Percentiles rank a stretch among this genome's conserved stretches.
phyloP scores from a whole-genome alignment of 2,329 filamentous ascomycete species.

The Tolypocladium inflatum region DNA sequence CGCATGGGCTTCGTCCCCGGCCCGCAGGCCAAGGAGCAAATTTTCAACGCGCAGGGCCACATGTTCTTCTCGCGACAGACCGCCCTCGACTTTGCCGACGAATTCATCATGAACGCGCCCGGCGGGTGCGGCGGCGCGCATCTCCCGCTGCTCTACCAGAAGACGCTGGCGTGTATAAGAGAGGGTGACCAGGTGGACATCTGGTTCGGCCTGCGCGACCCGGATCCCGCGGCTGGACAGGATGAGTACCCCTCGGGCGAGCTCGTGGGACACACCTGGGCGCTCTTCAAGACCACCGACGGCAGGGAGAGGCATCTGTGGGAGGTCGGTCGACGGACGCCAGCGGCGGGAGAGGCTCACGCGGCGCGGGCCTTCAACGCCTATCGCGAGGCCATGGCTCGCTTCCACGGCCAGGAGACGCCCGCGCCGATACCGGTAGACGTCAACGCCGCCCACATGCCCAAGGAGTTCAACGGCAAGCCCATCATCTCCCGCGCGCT shows the following conservation, averaged over 20 bases:
- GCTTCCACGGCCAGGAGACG: neutral
- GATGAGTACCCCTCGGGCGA: slow-evolving; percentile 2
- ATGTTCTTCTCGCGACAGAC: slow-evolving; percentile 6
- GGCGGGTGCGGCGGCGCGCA: neutral
- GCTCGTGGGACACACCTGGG: slow-evolving; percentile 8
- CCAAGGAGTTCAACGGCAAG: slow-evolving; percentile 3
- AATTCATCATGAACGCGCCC: slow-evolving; percentile 6
- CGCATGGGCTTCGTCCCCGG: slow-evolving; percentile 9
- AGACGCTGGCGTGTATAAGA: slow-evolving; percentile 5
- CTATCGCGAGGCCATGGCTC: slow-evolving; percentile 6
- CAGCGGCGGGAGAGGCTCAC: slow-evolving; percentile 4
- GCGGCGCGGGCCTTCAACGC: slow-evolving; percentile 8
- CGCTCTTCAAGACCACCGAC: slow-evolving; percentile 4
- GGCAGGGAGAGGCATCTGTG: slow-evolving; percentile 6
- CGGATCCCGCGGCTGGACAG: slow-evolving; percentile 3
- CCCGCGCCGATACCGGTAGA: slow-evolving; percentile 1
- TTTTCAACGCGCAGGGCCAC: slow-evolving; percentile 8
- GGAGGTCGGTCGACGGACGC: slow-evolving; percentile 8
- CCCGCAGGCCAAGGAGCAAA: slow-evolving; percentile 8
- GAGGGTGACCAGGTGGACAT: slow-evolving; percentile 9
- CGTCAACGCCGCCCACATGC: neutral
- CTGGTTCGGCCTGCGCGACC: slow-evolving; percentile 7
- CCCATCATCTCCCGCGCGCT: slow-evolving; percentile 8
- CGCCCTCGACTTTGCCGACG: slow-evolving; percentile 7
- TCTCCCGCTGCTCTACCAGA: slow-evolving; percentile 3